A percentile compares a stretch with the other conserved stretches of the same genome.
Conservation (phyloP, 2,329 filamentous ascomycete species). For the Drechmeria coniospora region DNA sequence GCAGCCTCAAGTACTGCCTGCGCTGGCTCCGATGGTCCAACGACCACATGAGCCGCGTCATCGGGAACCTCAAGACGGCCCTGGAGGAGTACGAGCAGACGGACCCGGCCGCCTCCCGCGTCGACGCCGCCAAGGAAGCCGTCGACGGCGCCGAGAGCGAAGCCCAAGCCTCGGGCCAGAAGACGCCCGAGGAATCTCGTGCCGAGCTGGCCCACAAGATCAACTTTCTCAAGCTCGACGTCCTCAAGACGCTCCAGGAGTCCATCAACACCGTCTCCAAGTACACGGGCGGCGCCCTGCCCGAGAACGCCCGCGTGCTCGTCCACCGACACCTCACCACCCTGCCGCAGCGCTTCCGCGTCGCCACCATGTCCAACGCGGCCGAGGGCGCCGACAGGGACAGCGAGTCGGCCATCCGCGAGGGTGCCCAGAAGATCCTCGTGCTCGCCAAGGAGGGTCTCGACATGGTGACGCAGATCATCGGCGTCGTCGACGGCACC, state of each 20-base stretch:
- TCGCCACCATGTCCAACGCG: constrained; percentile 40
- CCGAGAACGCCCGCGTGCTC: constrained; percentile 71
- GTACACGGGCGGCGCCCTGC: constrained; percentile 81
- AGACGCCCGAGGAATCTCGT: constrained; percentile 14
- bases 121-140: background rate
- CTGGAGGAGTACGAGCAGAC: constrained; percentile 63
- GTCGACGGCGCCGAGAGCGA: constrained; percentile 1
- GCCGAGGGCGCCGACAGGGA: constrained; percentile 15
- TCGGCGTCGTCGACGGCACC: constrained; percentile 73
- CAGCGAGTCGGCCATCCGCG: constrained; percentile 22
- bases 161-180: constrained; percentile 4
- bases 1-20: constrained; percentile 73
- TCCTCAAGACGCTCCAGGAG: constrained; percentile 64
- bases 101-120: constrained; percentile 4
- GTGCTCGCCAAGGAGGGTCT: constrained; percentile 80
- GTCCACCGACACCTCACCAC: constrained; percentile 75
- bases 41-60: constrained; percentile 60
- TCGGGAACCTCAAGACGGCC: constrained; percentile 56
- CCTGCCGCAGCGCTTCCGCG: constrained; percentile 66
- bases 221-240: constrained; percentile 49
- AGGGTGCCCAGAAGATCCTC: constrained; percentile 61
- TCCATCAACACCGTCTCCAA: constrained; percentile 76
- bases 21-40: constrained; percentile 70
- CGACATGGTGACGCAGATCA: constrained; percentile 90
- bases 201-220: constrained; percentile 45